Base-by-base conservation (phyloP, 345 rosid species). In the Odontarrhena argentea region DNA sequence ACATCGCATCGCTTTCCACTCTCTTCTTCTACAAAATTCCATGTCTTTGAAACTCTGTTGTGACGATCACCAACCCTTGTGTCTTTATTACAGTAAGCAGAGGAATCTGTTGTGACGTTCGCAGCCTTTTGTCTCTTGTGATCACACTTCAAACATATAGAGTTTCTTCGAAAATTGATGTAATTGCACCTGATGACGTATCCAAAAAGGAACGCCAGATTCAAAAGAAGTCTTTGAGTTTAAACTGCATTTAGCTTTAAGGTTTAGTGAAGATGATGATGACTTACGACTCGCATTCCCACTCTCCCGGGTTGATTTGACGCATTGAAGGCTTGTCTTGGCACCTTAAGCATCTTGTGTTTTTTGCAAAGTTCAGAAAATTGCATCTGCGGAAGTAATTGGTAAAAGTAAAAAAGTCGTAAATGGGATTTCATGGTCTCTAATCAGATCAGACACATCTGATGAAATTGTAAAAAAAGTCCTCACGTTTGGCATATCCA, bases 231-330 rank as follows among this genome's bases (percentile, higher is more conserved):
- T 51, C 6, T 30, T 32, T 2, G 25, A 67, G n/a, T 30, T 62
- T n/a, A n/a, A 26, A 12, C 58, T 37, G 11, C 24, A 3, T 44
- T 64, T 25, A 58, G 25, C 55, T 22, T 30, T 55, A 49, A 41
- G 14, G 54, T n/a, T 45, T 37, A 8, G 18, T 18, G 22, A 18
- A 10, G 40, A 5, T 41, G 48, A 55, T 48, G 28, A 64, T 14
- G 45, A 84, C 98, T 86, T 74, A 87, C 96, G 98, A 92, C 63
- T 85, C 84, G 58, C 98, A 92, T 68, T 92, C 96, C 98, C 98
- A 92, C 55, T 92, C 97, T 70, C 98, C 97, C 0, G 90, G 92
- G 82, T 85, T 87, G 73, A 93, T 87, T 32, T 78, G 86, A 60
- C 96, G 83, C 69, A 74, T 77, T 18, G 81, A 81, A 70, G 97